Evolutionary conservation across 208 protist genomes (phyloP).

Genomic region (Leishmania arabica): DNA sequence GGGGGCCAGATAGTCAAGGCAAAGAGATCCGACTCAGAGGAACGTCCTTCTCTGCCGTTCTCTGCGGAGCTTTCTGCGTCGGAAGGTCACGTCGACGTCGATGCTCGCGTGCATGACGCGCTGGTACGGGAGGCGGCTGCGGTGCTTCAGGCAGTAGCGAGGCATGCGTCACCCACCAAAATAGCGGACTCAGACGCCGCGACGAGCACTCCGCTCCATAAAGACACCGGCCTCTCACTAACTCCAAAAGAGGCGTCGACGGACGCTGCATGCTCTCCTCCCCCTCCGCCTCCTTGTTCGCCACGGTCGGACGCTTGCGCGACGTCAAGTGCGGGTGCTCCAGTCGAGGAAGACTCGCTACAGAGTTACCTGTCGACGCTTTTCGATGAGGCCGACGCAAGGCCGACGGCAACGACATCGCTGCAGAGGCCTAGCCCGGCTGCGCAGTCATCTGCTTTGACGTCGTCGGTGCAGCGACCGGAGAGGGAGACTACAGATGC

Average conservation of each 20-base stretch:
- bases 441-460: neutral
- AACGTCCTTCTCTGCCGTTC: neutral
- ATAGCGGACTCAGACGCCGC: neutral
- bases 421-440: neutral
- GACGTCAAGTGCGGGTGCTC: neutral
- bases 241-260: too few species aligned
- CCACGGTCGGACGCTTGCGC: neutral
- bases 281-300: neutral
- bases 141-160: neutral
- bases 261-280: neutral
- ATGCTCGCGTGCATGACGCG: constrained; percentile 15
- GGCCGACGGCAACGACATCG: neutral
- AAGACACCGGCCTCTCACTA: neutral
- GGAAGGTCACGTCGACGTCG: neutral
- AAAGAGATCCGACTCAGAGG: neutral
- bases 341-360: constrained; percentile 1
- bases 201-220: neutral
- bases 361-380: constrained; percentile 2
- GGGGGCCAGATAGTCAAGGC: neutral
- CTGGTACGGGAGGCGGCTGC: constrained; percentile 14
- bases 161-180: neutral
- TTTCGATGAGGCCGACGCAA: neutral
- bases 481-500: neutral
- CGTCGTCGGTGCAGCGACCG: neutral
- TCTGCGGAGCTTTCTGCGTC: neutral